Percentiles rank a stretch among this genome's conserved stretches.
Conservation (phyloP, 1,284 basidiomycete species). For the Pseudozyma flocculosa region DNA sequence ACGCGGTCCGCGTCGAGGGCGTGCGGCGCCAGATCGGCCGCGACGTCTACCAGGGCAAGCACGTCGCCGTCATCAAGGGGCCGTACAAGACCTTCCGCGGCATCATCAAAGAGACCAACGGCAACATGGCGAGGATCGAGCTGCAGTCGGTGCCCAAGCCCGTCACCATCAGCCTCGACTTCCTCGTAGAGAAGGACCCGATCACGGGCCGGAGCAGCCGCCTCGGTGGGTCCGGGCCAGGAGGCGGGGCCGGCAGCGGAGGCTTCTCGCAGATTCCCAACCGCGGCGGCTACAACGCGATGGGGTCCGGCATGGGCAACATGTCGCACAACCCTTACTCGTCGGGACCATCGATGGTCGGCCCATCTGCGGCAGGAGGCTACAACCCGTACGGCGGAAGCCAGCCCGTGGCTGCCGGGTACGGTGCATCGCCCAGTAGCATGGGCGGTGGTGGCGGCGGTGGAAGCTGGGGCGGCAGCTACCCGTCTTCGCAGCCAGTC, state of each 20-base stretch:
- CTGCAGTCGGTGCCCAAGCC: conserved; percentile 86
- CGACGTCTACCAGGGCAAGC: conserved; percentile 78
- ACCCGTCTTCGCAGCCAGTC: background rate
- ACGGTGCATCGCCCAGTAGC: conserved; percentile 5
- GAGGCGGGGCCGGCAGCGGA: background rate
- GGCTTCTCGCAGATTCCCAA: conserved; percentile 11
- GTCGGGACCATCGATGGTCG: conserved; percentile 14
- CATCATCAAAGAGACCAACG: conserved; percentile 92
- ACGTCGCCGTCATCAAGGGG: conserved; percentile 81
- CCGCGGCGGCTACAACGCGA: conserved; percentile 13
- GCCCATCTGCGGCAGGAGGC: conserved; percentile 4
- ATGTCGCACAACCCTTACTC: conserved; percentile 34
- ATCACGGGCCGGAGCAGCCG: conserved; percentile 43
- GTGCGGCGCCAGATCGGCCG: conserved; percentile 37
- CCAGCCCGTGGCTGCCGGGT: conserved; percentile 12
- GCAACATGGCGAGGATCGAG: conserved; percentile 83
- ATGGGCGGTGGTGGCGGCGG: conserved; percentile 8
- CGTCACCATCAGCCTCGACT: conserved; percentile 79
- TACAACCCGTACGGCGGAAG: conserved; percentile 28
- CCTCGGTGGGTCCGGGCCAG: conserved; percentile 9
- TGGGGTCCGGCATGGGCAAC: conserved; percentile 16
- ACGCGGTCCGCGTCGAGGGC: conserved; percentile 38
- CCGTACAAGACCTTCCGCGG: conserved; percentile 89
- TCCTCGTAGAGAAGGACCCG: conserved; percentile 70
- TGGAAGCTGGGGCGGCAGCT: conserved; percentile 1